These are phyloP conservation scores for Eragrostis tef DNA, from an alignment of 202 grass and related monocot species.

Conservation along the genomic window DNA sequence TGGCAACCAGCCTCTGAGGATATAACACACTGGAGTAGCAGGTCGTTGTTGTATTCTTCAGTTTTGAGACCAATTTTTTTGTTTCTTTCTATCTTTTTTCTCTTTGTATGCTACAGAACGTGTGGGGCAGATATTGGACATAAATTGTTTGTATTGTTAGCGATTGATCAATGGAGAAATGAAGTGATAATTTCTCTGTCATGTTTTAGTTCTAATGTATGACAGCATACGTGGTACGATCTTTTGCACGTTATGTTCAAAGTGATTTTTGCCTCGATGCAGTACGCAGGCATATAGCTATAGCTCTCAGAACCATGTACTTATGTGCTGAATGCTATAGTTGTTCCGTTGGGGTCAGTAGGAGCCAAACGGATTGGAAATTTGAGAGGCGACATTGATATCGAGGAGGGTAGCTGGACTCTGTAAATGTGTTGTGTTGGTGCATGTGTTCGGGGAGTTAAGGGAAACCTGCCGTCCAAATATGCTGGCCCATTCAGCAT, in stretches of 20 bases:
- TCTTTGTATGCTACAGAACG: not conserved
- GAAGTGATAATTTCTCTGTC: not conserved
- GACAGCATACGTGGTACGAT: not conserved
- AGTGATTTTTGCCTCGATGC: not conserved
- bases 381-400: not conserved
- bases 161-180: not conserved
- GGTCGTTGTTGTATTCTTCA: slow-evolving; percentile 32
- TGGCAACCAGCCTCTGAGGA: slow-evolving; percentile 59
- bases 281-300: not conserved
- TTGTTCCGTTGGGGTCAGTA: no score
- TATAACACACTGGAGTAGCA: not conserved
- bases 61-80: slow-evolving; percentile 29
- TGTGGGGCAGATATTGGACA: not conserved
- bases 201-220: not conserved
- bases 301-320: no score
- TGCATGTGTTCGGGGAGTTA: not conserved
- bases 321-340: no score
- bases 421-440: not conserved
- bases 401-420: not conserved
- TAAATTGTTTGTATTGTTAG: not conserved
- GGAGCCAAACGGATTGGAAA: not conserved
- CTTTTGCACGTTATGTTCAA: not conserved
- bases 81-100: not conserved
- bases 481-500: not conserved
- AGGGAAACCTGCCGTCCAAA: not conserved